Conservation (phyloP, 1,139 yeast genomes). For the Candida pseudoviswanathii region DNA sequence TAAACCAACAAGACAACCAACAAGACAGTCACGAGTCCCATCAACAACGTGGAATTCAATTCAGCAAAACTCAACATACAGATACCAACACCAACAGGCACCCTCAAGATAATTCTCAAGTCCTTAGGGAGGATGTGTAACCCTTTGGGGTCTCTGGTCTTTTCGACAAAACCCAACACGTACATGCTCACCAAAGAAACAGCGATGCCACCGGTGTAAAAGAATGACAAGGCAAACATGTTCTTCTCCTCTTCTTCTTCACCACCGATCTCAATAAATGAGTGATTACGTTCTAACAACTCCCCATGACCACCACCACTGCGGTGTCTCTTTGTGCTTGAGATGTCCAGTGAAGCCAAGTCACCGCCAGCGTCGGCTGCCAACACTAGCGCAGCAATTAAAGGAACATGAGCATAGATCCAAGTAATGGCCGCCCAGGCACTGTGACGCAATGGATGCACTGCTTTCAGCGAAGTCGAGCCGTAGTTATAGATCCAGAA, state of each 20-base stretch:
- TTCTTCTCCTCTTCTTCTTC: constrained; percentile 28
- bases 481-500: constrained; percentile 60
- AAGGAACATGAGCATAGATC: constrained; percentile 55
- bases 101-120: constrained; percentile 43
- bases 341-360: constrained; percentile 28
- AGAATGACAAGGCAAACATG: constrained; percentile 44
- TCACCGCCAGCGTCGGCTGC: constrained; percentile 69
- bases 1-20: constrained; percentile 33
- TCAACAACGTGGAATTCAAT: constrained; percentile 40
- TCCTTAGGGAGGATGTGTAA: constrained; percentile 33
- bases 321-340: constrained; percentile 9
- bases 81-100: constrained; percentile 41
- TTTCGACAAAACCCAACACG: constrained; percentile 41
- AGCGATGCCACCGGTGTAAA: constrained; percentile 52
- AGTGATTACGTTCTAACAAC: constrained; percentile 4
- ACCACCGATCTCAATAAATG: background rate
- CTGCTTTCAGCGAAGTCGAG: constrained; percentile 50
- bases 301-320: constrained; percentile 4
- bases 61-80: constrained; percentile 50
- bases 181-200: constrained; percentile 39
- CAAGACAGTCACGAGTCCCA: constrained; percentile 46
- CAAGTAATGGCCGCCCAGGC: constrained; percentile 50
- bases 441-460: constrained; percentile 57
- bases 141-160: constrained; percentile 35
- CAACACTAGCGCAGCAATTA: constrained; percentile 52